Evolutionary conservation across 2,329 filamentous ascomycete genomes (phyloP).

Genomic region (Harringtonia lauricola): DNA sequence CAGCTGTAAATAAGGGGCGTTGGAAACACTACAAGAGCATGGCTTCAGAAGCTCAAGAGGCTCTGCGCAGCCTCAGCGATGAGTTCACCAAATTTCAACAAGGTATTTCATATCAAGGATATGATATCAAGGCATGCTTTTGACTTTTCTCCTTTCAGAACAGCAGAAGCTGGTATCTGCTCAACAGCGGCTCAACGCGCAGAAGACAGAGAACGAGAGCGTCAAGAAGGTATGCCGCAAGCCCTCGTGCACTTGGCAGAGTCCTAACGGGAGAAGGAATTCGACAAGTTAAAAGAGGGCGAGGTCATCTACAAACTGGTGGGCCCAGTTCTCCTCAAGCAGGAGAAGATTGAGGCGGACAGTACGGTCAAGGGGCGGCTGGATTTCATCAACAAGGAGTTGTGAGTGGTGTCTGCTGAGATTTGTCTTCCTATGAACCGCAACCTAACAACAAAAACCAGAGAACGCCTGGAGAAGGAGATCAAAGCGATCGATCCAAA

Average conservation of each 20-base stretch:
- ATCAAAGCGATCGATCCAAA: conserved; percentile 46
- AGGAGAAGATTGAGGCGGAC: conserved; percentile 82
- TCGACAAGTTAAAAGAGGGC: conserved; percentile 63
- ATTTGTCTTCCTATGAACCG: not conserved
- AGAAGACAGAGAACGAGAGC: conserved; percentile 83
- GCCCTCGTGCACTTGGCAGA: not conserved
- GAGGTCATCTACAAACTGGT: conserved; percentile 94
- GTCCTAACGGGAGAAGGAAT: conserved; percentile 51
- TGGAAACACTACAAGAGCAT: not conserved
- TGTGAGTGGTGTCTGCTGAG: conserved; percentile 40
- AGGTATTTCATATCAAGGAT: conserved; percentile 36
- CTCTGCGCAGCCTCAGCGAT: conserved; percentile 73
- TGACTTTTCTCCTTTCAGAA: conserved; percentile 41
- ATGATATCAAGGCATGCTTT: not conserved
- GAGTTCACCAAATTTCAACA: conserved; percentile 81
- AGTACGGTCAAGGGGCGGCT: conserved; percentile 83
- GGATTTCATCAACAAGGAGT: conserved; percentile 88
- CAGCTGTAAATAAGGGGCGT: no score
- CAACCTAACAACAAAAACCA: conserved; percentile 1
- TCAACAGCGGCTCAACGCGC: conserved; percentile 84
- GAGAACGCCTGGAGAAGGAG: conserved; percentile 30
- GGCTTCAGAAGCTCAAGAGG: conserved; percentile 58
- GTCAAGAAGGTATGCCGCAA: conserved; percentile 60
- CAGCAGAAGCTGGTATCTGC: conserved; percentile 66
- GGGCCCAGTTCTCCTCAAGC: conserved; percentile 86